These are phyloP conservation scores for Beauveria brongniartii DNA, from an alignment of 2,329 filamentous ascomycete genomes.

Conservation along the genomic window DNA sequence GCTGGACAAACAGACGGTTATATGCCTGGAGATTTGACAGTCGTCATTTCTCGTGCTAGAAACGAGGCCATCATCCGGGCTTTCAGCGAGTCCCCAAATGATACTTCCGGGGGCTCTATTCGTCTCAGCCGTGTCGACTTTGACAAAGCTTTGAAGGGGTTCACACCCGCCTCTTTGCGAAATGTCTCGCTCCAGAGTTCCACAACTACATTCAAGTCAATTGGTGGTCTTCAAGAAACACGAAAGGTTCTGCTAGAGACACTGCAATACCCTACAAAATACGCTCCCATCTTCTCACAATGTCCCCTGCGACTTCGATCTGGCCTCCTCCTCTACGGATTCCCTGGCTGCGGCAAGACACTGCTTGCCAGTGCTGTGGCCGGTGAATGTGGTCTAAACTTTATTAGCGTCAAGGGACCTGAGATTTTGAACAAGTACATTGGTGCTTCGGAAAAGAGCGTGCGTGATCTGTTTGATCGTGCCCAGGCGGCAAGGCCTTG, in stretches of 20 bases:
- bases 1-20: constrained; percentile 94
- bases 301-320: constrained; percentile 92
- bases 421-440: constrained; percentile 99
- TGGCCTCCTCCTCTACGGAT: constrained; percentile 87
- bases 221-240: constrained; percentile 80
- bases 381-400: constrained; percentile 94
- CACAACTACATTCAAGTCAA: constrained; percentile 84
- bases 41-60: constrained; percentile 78
- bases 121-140: constrained; percentile 70
- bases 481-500: constrained; percentile 87
- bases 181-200: constrained; percentile 92
- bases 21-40: constrained; percentile 87
- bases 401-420: constrained; percentile 95
- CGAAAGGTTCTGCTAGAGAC: constrained; percentile 90
- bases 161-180: constrained; percentile 87
- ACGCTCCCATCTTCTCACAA: constrained; percentile 93
- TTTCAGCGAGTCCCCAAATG: constrained; percentile 46
- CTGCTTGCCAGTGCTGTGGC: constrained; percentile 94
- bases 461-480: constrained; percentile 89
- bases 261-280: constrained; percentile 92
- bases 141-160: constrained; percentile 74
- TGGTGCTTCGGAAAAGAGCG: constrained; percentile 91
- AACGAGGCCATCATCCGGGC: constrained; percentile 89
- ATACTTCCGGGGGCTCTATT: constrained; percentile 41
- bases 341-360: constrained; percentile 93